Evolutionary conservation across 192 early-diverging fungal genomes (phyloP), one percentile per base, ranked within the genome.

Genomic region (Podila epigama): DNA sequence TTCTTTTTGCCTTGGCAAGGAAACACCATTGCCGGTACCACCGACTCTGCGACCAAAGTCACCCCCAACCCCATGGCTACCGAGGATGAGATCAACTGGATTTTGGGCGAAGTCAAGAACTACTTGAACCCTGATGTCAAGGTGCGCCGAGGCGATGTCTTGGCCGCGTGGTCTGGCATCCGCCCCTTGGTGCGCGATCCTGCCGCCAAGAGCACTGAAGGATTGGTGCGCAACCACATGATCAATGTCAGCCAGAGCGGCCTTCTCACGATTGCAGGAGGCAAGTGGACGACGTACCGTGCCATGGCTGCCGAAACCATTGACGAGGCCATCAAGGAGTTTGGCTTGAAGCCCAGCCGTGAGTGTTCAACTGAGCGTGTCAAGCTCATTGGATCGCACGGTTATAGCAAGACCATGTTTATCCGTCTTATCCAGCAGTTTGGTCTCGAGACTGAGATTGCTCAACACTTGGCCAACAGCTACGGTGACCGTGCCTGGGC

Each of bases 1-100:
- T 98, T 96, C 87, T 97, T 98, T 77, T 72, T 98, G 68, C 97
- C 97, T 5, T 98, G 97, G 97, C 92, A 97, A 79, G 97, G 97
- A 60, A 94, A 91, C 80, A 91, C 92, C 18, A 95, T 98, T 73
- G 97, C 95, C 13, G 97, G 97, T 33, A 98, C 97, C 44, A 98
- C 96, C 6, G 93, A 98, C 79, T 93, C 96, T 31, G 92, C 90
- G n/a, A 94, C 94, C 51, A 69, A 85, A 28, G 93, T 98, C 12
- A 90, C 92, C 32, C 85, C 86, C 29, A 89, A 96, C 68, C 97
- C 97, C 0, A 84, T 92, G 79, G 92, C 97, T 11, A 89, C 86
- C 56, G 97, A 98, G 84, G 90, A 92, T 63, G 97, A 98, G 79
- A 94, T 98, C 70, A 86, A 89, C 80, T 98, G 96, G 96, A 96